Evolutionary conservation across 179 eudicot genomes (phyloP).

Genomic region (Beta corolliflora): DNA sequence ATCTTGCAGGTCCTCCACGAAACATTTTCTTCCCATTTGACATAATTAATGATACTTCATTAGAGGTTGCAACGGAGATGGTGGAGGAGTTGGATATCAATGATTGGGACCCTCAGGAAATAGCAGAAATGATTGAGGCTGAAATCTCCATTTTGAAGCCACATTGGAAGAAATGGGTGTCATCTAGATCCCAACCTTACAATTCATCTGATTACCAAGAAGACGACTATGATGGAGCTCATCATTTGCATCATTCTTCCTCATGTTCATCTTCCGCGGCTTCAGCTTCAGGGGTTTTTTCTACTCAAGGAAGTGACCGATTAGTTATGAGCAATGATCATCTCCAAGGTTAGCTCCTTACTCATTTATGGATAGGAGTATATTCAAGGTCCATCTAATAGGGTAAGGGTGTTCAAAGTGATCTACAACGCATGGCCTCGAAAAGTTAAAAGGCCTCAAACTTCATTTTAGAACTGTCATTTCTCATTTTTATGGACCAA

Average conservation of each 20-base stretch:
- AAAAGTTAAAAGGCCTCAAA: too few relatives aligned
- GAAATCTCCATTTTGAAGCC: slow-evolving; percentile 68
- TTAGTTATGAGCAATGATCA: slow-evolving; percentile 19
- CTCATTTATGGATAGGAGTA: too few relatives aligned
- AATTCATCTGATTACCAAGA: slow-evolving; percentile 27
- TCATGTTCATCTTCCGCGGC: slow-evolving; percentile 20
- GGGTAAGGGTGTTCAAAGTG: neutral
- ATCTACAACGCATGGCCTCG: too few relatives aligned
- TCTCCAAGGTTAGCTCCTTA: slow-evolving; percentile 35
- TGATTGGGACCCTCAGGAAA: slow-evolving; percentile 72
- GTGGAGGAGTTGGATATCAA: slow-evolving; percentile 75
- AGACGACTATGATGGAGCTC: slow-evolving; percentile 25
- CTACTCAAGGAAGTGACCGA: slow-evolving; percentile 1
- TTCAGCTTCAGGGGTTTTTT: slow-evolving; percentile 11
- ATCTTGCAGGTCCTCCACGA: slow-evolving; percentile 55
- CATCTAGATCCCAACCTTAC: slow-evolving; percentile 19
- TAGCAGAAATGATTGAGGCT: slow-evolving; percentile 75
- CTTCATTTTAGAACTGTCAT: too few relatives aligned
- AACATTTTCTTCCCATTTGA: slow-evolving; percentile 75
- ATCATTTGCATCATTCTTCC: neutral
- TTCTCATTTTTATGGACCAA: too few relatives aligned
- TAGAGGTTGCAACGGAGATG: slow-evolving; percentile 79
- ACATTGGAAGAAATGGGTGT: slow-evolving; percentile 43
- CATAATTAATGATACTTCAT: slow-evolving; percentile 56
- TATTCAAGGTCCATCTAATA: too few relatives aligned